phyloP scores from a whole-genome alignment of 176 grass and related monocot species.

The Triticum timopheevii region DNA sequence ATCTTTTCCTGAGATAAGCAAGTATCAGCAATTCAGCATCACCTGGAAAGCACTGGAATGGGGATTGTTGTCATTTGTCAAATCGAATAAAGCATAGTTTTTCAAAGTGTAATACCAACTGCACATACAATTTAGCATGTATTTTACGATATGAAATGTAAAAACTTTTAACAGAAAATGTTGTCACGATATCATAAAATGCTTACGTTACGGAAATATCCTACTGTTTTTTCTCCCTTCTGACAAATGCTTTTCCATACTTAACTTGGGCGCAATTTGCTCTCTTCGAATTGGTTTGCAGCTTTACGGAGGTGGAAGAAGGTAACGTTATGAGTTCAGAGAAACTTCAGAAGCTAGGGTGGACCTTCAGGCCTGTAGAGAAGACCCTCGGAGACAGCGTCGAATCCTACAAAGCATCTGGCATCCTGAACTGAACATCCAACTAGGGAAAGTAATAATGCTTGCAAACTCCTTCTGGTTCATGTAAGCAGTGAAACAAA shows the following conservation, averaged over 20 bases:
- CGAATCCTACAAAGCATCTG: constrained; percentile 51
- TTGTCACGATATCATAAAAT: background rate
- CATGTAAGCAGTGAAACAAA: background rate
- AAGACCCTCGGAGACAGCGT: constrained; percentile 47
- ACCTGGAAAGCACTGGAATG: background rate
- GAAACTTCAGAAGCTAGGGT: constrained; percentile 53
- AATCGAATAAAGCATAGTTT: background rate
- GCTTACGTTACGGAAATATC: too few relatives aligned
- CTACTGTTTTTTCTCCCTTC: too few relatives aligned
- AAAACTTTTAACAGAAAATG: background rate
- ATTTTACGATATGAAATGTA: background rate
- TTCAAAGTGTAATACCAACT: background rate
- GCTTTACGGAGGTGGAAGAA: constrained; percentile 45
- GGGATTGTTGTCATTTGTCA: background rate
- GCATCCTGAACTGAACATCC: constrained; percentile 34
- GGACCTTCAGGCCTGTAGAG: constrained; percentile 44
- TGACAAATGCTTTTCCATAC: background rate
- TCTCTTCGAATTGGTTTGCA: constrained; percentile 1
- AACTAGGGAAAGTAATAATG: background rate
- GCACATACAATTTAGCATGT: background rate
- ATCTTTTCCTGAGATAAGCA: background rate
- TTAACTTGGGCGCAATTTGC: background rate
- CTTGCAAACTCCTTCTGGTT: background rate
- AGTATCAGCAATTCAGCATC: background rate
- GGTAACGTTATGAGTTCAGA: background rate